A percentile compares a stretch with the other conserved stretches of the same genome.
Evolutionary conservation across 345 rosid species (phyloP).

Genomic region (Boechera retrofracta): DNA sequence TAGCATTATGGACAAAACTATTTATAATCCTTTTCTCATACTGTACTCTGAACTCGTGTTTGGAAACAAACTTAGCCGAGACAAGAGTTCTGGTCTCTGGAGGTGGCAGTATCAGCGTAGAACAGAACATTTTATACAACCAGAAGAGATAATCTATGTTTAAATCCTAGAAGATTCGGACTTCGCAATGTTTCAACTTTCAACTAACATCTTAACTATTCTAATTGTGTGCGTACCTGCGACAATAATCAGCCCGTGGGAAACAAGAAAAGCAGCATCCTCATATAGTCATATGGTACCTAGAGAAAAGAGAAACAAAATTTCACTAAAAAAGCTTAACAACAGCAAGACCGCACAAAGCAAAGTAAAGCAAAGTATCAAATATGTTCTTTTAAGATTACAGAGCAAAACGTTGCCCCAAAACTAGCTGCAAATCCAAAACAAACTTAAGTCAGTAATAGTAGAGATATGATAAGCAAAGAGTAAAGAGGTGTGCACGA

Average conservation of each 20-base stretch:
- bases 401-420: constrained; percentile 43
- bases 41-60: too few species aligned
- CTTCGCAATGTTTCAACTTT: not conserved
- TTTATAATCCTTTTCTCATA: too few species aligned
- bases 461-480: not conserved
- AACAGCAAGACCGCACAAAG: constrained; percentile 12
- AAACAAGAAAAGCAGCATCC: constrained; percentile 26
- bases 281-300: constrained; percentile 12
- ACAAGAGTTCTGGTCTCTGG: too few species aligned
- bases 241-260: constrained; percentile 4
- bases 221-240: constrained; percentile 13
- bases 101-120: too few species aligned
- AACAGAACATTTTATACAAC: too few species aligned
- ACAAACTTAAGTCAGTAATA: constrained; percentile 39
- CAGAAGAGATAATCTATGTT: too few species aligned
- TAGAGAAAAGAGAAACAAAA: constrained; percentile 22
- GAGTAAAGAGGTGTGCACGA: constrained; percentile 12
- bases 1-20: too few species aligned
- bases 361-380: not conserved
- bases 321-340: constrained; percentile 25
- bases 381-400: constrained; percentile 18
- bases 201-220: not conserved
- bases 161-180: not conserved
- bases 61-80: too few species aligned
- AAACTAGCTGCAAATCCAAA: constrained; percentile 49